These are phyloP conservation scores for Tulasnella sp. DNA, from an alignment of 768 basidiomycete genomes.

Conservation along the genomic window DNA sequence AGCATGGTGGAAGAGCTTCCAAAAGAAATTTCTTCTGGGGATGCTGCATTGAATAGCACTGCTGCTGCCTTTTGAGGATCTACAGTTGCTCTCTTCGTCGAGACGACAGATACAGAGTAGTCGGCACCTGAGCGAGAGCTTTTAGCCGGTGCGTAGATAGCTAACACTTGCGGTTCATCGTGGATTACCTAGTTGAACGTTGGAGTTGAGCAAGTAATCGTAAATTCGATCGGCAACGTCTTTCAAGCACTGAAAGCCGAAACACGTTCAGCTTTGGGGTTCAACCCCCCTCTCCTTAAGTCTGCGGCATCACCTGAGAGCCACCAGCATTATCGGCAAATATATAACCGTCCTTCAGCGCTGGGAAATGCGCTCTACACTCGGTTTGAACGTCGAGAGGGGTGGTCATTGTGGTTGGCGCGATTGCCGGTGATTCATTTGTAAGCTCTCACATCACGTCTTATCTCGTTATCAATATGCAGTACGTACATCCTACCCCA, in stretches of 20 bases:
- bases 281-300: not conserved
- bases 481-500: not conserved
- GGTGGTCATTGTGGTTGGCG: constrained; percentile 5
- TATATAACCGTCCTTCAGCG: constrained; percentile 53
- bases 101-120: constrained; percentile 55
- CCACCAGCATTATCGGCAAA: constrained; percentile 78
- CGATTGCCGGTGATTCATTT: constrained; percentile 12
- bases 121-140: constrained; percentile 47
- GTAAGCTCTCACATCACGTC: not conserved
- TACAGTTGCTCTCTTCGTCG: constrained; percentile 48
- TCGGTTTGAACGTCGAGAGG: constrained; percentile 50
- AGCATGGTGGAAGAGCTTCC: constrained; percentile 65
- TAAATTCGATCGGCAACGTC: constrained; percentile 56
- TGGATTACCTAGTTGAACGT: constrained; percentile 56
- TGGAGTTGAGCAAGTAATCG: constrained; percentile 67
- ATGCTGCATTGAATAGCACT: constrained; percentile 62
- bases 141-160: not conserved
- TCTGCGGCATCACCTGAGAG: constrained; percentile 48
- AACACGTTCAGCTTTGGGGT: not conserved
- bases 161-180: not conserved
- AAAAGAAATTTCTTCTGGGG: constrained; percentile 60
- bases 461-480: constrained; percentile 1
- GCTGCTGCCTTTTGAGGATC: constrained; percentile 53
- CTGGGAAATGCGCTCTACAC: constrained; percentile 57
- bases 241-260: constrained; percentile 39